phyloP scores from a whole-genome alignment of 78 protist genomes.

The Planoprotostelium fungivorum region DNA sequence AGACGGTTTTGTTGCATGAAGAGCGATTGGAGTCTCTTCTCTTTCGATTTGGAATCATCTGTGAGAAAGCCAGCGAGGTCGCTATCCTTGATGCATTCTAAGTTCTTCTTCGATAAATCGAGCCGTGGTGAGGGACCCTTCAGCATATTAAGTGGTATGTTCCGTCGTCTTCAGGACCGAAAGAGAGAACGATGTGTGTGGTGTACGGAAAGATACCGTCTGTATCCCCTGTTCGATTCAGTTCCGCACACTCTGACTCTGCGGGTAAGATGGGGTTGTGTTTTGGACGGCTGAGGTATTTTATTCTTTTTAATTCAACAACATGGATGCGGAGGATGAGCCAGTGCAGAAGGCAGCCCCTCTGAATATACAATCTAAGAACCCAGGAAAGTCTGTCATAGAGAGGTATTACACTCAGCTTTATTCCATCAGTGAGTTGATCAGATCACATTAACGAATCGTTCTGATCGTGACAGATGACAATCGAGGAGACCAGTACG shows the following conservation, averaged over 20 bases:
- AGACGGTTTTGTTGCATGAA: background rate
- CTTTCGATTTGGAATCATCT: background rate
- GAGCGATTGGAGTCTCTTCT: background rate
- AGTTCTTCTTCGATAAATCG: background rate
- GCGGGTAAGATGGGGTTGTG: too few species aligned
- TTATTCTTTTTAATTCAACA: too few species aligned
- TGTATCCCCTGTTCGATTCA: too few species aligned
- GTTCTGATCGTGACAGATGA: background rate
- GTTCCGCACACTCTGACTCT: too few species aligned
- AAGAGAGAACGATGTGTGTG: too few species aligned
- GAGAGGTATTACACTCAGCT: background rate
- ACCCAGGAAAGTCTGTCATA: background rate
- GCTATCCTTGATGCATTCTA: background rate
- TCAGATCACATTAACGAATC: background rate
- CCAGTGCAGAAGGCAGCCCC: background rate
- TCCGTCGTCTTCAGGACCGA: too few species aligned
- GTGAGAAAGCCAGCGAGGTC: background rate
- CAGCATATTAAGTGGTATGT: too few species aligned
- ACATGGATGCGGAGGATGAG: background rate
- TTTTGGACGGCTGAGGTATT: too few species aligned
- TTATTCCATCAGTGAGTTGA: background rate
- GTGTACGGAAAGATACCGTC: too few species aligned
- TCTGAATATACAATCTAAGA: background rate
- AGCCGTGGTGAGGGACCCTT: background rate
- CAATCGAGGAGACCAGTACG: background rate